phyloP scores from a whole-genome alignment of 106 monocot species.

The Narthecium ossifragum region DNA sequence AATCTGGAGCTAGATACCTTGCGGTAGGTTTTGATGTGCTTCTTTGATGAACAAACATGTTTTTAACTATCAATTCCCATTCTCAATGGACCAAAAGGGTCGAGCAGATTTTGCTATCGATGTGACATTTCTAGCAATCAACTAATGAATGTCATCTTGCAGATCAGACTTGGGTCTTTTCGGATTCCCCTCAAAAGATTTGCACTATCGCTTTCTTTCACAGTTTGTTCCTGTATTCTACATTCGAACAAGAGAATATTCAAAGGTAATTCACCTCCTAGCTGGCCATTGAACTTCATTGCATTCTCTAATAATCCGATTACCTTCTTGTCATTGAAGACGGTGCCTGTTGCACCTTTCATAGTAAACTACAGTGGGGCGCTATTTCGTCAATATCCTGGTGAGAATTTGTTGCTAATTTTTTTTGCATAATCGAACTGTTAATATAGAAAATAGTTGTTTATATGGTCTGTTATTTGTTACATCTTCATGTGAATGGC shows the following conservation, averaged over 20 bases:
- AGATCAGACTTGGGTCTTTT: slow-evolving; percentile 92
- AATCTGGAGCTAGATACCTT: slow-evolving; percentile 95
- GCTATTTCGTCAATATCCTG: slow-evolving; percentile 93
- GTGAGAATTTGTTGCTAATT: slow-evolving; percentile 30
- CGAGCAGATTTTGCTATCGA: too few relatives aligned
- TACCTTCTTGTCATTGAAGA: slow-evolving; percentile 51
- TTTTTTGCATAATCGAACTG: too few relatives aligned
- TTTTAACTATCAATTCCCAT: background rate
- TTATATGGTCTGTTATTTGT: too few relatives aligned
- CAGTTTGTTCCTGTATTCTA: slow-evolving; percentile 91
- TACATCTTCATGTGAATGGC: too few relatives aligned
- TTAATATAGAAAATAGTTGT: too few relatives aligned
- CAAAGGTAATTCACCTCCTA: slow-evolving; percentile 60
- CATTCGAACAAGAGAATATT: slow-evolving; percentile 86
- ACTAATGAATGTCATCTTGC: slow-evolving; percentile 18
- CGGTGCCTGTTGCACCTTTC: slow-evolving; percentile 87
- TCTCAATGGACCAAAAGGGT: too few relatives aligned
- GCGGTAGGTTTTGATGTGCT: slow-evolving; percentile 38
- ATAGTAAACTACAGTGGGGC: slow-evolving; percentile 91
- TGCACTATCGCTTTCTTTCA: slow-evolving; percentile 99
- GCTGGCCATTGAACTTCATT: slow-evolving; percentile 2
- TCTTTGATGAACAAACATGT: background rate
- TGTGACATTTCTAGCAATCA: background rate
- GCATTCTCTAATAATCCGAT: slow-evolving; percentile 6
- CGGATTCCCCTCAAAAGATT: slow-evolving; percentile 90